Evolutionary conservation across 1,139 yeast genomes (phyloP), one percentile per base, ranked within the genome.

Genomic region (Candida freyschussii): DNA sequence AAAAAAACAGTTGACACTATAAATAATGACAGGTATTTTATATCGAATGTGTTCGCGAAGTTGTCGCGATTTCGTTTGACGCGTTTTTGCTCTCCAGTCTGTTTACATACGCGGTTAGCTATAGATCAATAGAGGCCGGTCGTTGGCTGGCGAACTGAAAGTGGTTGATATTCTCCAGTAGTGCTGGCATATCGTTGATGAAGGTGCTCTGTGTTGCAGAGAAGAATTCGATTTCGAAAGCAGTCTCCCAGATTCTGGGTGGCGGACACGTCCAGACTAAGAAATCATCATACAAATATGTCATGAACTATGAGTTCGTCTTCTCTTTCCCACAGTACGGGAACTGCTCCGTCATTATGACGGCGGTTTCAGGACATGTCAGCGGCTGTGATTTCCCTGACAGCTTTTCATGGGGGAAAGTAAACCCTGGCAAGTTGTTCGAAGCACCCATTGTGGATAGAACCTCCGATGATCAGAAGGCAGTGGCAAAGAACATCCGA

Each of bases 141-240:
- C n/a, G n/a, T n/a, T n/a, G n/a, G n/a, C n/a, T n/a, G 25, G 24
- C 30, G 18, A 23, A 8, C 17, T 11, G 15, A 9, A 24, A 13
- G 12, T 18, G 21, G 10, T n/a, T n/a, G n/a, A n/a, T n/a, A n/a
- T n/a, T n/a, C n/a, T n/a, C n/a, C n/a, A n/a, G n/a, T n/a, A n/a
- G n/a, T n/a, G 21, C 21, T 18, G 11, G 21, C 21, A 8, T 11
- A 3, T n/a, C 12, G n/a, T 13, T 14, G 13, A 80, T 82, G 87
- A 78, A 66, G 52, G 75, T 93, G 6, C 72, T 93, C 34, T 91
- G 97, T 60, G 96, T 93, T 39, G 98, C 99, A 2, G 99, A 93
- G 61, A 93, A 93, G 60, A 95, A 95, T 36, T 84, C 96, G 2
- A 91, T 93, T 33, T 94, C 97, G 8, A 85, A 81, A 54, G 83